Evolutionary conservation across 2,329 filamentous ascomycete species (phyloP).

Genomic region (Phyllosticta paracitricarpa): DNA sequence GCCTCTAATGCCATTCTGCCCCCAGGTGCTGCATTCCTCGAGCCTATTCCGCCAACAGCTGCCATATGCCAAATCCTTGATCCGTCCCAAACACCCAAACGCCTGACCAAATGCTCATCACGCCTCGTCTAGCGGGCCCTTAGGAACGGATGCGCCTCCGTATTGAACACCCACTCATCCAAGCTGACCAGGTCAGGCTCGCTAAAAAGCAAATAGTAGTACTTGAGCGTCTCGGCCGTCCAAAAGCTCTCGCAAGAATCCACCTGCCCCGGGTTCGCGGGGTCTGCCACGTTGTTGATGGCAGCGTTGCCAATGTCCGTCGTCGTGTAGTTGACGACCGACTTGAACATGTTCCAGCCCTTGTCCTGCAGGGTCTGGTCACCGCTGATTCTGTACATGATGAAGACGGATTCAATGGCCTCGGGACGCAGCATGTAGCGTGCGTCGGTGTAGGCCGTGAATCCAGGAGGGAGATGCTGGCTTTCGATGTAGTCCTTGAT

Average conservation of each 20-base stretch:
- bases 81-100: not conserved
- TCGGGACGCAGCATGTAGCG: constrained; percentile 26
- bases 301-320: constrained; percentile 54
- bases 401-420: constrained; percentile 70
- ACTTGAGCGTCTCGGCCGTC: constrained; percentile 81
- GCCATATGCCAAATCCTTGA: not conserved
- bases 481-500: constrained; percentile 22
- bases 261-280: constrained; percentile 5
- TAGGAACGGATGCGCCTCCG: constrained; percentile 44
- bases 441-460: constrained; percentile 19
- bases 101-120: not conserved
- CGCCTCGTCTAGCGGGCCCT: constrained; percentile 20
- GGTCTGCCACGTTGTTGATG: constrained; percentile 50
- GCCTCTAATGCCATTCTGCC: not conserved
- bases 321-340: constrained; percentile 55
- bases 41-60: not conserved
- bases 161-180: constrained; percentile 58
- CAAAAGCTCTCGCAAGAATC: constrained; percentile 61
- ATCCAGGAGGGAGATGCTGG: constrained; percentile 25
- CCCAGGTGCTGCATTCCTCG: not conserved
- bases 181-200: constrained; percentile 55
- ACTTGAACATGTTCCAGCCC: constrained; percentile 72
- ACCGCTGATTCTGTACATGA: constrained; percentile 78
- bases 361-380: constrained; percentile 62
- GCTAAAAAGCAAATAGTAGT: constrained; percentile 76